Base-by-base conservation (phyloP, 495 filamentous ascomycete species). In the Daldinia loculata region DNA sequence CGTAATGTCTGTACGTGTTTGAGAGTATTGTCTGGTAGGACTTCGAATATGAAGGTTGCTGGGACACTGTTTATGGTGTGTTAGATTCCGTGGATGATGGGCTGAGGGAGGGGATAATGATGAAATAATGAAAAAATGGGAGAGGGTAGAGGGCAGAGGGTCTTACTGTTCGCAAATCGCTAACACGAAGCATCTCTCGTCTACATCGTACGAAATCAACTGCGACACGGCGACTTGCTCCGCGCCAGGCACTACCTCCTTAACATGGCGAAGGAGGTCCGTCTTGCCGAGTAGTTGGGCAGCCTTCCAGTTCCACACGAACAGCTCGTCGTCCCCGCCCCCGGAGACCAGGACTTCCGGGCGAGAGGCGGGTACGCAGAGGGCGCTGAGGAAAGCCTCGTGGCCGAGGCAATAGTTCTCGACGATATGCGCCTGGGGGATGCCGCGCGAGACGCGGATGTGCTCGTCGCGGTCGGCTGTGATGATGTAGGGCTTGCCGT, bases 381-480 rank as follows among this genome's bases (percentile, higher is more conserved):
- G 79, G 57, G 85, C 89, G 80, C 83, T 91, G 56, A 99, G 82
- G 75, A 98, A 97, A 30, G 92, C 85, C 52, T 84, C 87, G 74
- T 99, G 95, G 0, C 94, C 95, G 15, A 97, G 83, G 72, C 94
- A 97, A 76, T 90, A 97, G 2, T 84, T 84, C 76, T 98, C 95
- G 76, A 97, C 96, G 66, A 98, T 81, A 75, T 97, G 91, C 3
- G 91, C 83, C 79, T 98, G 93, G 6, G 94, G 93, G 19, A 89
- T 81, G 4, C 89, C 92, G 62, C 95, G 86, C 27, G 95, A 95
- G 8, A 99, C 84, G 59, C 95, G 93, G 73, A 99, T 97, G 77
- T 98, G 96, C 83, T 99, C 95, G 82, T 99, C 95, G 61, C 95
- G 89, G 81, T 99, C 95, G 19, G 90, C 91, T 7, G 94, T 97